Evolutionary conservation across 164 flowering plant species (phyloP).

Genomic region (Tetrastigma voinierianum): DNA sequence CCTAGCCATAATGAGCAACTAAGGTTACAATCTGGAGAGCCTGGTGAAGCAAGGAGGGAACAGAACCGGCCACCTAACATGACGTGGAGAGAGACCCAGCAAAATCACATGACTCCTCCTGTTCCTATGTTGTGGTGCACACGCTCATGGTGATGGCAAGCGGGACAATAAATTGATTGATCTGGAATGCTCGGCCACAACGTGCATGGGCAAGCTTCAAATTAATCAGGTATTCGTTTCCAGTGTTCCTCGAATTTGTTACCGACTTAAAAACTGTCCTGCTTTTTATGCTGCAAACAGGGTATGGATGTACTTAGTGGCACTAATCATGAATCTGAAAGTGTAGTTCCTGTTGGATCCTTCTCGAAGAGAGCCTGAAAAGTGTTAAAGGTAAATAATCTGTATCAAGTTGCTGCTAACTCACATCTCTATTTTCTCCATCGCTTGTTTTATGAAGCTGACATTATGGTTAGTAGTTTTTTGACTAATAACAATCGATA

Average conservation of each 20-base stretch:
- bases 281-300: conserved; percentile 22
- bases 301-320: conserved; percentile 37
- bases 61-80: conserved; percentile 31
- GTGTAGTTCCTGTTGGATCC: conserved; percentile 52
- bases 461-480: neutral
- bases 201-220: conserved; percentile 55
- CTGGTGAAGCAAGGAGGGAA: conserved; percentile 38
- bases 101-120: conserved; percentile 40
- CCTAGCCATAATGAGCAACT: conserved; percentile 43
- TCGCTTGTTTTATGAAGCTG: neutral
- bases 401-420: neutral
- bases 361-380: conserved; percentile 42
- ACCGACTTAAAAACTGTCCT: neutral
- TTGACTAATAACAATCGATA: too few relatives aligned
- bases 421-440: neutral
- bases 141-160: conserved; percentile 32
- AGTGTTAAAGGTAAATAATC: conserved; percentile 29
- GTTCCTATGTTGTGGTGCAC: conserved; percentile 32
- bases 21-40: conserved; percentile 37
- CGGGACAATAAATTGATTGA: conserved; percentile 63
- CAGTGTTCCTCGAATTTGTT: too few relatives aligned
- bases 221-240: conserved; percentile 52
- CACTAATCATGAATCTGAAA: conserved; percentile 39
- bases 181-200: conserved; percentile 69
- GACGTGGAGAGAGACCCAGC: conserved; percentile 38